Conservation (phyloP, 2,329 filamentous ascomycete genomes). For the Aureobasidium sp. region DNA sequence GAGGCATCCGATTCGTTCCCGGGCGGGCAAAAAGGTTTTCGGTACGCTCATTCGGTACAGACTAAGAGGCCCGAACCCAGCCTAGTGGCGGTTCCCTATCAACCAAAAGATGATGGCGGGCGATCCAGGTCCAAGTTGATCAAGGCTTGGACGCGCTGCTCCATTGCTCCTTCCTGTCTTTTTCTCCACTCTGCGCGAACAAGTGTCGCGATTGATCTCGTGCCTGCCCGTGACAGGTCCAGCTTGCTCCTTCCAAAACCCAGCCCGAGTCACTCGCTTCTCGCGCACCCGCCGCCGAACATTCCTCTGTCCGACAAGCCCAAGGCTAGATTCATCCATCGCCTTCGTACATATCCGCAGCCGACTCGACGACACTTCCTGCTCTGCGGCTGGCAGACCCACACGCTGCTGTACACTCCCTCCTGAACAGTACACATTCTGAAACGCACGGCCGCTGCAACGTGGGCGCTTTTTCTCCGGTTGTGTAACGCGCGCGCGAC, state of each 20-base stretch:
- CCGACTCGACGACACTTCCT: neutral
- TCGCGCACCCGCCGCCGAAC: neutral
- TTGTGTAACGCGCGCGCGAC: conserved; percentile 13
- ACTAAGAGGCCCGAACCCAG: conserved; percentile 13
- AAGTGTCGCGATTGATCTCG: conserved; percentile 2
- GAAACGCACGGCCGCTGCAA: conserved; percentile 13
- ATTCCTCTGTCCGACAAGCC: neutral
- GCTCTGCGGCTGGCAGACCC: neutral
- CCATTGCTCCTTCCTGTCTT: conserved; percentile 5
- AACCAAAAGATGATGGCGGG: conserved; percentile 9
- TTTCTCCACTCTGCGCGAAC: conserved; percentile 8
- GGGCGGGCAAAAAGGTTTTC: conserved; percentile 12
- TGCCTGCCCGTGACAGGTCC: neutral
- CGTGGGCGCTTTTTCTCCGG: conserved; percentile 11
- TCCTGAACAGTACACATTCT: neutral
- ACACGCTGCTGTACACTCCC: neutral
- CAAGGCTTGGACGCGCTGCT: conserved; percentile 11
- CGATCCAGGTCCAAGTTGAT: conserved; percentile 12
- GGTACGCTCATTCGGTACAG: conserved; percentile 13
- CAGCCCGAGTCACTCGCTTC: conserved; percentile 7
- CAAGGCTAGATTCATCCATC: neutral
- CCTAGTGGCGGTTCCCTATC: conserved; percentile 15
- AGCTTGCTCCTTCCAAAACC: neutral
- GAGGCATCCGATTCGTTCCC: conserved; percentile 13
- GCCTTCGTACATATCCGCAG: neutral